These are phyloP conservation scores for Zanthoxylum bungeanum DNA, from an alignment of 345 rosid genomes.

Conservation along the genomic window DNA sequence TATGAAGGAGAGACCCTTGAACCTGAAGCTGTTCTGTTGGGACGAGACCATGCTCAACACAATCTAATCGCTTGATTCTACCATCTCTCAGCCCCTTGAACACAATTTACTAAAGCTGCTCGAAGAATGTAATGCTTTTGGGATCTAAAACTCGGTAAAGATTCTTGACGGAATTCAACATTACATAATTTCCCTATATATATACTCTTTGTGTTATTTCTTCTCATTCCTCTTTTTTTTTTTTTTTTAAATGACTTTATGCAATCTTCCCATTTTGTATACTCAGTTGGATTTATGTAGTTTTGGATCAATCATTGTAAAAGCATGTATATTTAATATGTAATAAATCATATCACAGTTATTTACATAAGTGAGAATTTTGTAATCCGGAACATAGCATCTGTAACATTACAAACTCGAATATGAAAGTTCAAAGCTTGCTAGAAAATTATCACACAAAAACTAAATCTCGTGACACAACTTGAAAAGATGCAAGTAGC, in stretches of 20 bases:
- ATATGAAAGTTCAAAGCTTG: not conserved
- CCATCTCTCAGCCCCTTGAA: conserved; percentile 96
- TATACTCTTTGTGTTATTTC: not conserved
- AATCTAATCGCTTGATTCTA: conserved; percentile 51
- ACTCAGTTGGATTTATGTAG: conserved; percentile 1
- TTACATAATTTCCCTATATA: no score
- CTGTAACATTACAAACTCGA: not conserved
- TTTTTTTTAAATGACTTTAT: no score
- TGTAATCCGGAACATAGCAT: no score
- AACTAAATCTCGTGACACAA: no score
- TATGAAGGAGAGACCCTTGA: conserved; percentile 46
- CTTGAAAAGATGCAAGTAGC: no score
- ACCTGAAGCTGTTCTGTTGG: conserved; percentile 40
- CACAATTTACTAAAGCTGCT: conserved; percentile 75
- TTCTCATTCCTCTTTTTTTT: not conserved
- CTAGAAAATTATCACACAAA: no score
- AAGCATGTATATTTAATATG: conserved; percentile 1
- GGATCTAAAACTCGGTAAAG: conserved; percentile 34
- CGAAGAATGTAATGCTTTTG: conserved; percentile 66
- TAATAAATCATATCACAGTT: not conserved
- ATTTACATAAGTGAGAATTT: no score
- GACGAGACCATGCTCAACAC: conserved; percentile 33
- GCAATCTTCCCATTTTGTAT: not conserved
- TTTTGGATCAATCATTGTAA: not conserved
- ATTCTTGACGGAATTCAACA: no score